These are phyloP conservation scores for Arthromyces matolae DNA, from an alignment of 768 basidiomycete genomes.

Conservation along the genomic window DNA sequence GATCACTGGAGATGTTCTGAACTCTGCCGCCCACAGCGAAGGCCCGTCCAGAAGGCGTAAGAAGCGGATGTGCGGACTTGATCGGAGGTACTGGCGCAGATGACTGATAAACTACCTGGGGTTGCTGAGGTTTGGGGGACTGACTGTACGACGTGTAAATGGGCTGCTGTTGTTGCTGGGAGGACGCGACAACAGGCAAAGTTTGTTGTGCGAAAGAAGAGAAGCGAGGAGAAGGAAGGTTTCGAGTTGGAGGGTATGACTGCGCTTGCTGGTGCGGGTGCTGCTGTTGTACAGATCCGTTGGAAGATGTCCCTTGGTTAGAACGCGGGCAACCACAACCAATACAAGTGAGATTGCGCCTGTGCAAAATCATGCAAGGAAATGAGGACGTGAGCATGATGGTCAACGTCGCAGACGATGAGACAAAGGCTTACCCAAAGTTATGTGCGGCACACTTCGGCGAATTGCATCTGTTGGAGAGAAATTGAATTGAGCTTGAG, in stretches of 20 bases:
- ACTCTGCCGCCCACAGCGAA: conserved; percentile 76
- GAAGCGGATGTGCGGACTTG: conserved; percentile 57
- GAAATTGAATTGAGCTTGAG: conserved; percentile 20
- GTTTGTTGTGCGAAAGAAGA: conserved; percentile 19
- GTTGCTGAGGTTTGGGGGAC: conserved; percentile 12
- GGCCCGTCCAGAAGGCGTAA: conserved; percentile 80
- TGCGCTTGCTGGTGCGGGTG: conserved; percentile 30
- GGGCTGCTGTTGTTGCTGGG: conserved; percentile 7
- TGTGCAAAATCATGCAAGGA: conserved; percentile 50
- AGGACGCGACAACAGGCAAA: too few species aligned
- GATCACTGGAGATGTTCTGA: conserved; percentile 74
- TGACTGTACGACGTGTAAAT: conserved; percentile 15
- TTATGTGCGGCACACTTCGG: conserved; percentile 77
- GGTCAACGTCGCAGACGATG: conserved; percentile 9
- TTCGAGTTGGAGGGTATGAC: conserved; percentile 19
- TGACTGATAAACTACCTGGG: conserved; percentile 13
- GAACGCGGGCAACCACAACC: conserved; percentile 68
- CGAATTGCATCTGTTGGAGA: conserved; percentile 53
- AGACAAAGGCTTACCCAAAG: conserved; percentile 62
- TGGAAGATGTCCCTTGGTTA: conserved; percentile 24
- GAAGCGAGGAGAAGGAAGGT: conserved; percentile 30
- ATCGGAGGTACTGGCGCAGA: conserved; percentile 27
- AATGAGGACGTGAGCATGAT: conserved; percentile 45
- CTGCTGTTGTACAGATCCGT: conserved; percentile 14
- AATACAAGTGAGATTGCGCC: conserved; percentile 74